A percentile compares a stretch with the other conserved stretches of the same genome.
Conservation (phyloP, 2,329 filamentous ascomycete species). For the Biscogniauxia mediterranea region DNA sequence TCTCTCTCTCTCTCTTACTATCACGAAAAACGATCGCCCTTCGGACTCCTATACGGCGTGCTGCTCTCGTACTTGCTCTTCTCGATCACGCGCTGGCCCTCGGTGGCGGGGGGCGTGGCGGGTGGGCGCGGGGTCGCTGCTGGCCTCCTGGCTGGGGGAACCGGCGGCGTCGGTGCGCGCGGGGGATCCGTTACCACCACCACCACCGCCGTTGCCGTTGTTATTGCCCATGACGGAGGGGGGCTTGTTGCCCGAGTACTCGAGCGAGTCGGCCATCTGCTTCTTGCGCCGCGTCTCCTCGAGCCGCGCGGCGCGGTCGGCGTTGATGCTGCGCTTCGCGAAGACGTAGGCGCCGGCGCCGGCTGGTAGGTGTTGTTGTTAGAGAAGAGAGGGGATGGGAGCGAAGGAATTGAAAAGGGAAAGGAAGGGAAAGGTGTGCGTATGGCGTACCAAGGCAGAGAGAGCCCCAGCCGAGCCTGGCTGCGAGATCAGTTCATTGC, state of each 20-base stretch:
- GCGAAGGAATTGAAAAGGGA: neutral
- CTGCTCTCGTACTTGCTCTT: conserved; percentile 89
- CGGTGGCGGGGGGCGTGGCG: conserved; percentile 75
- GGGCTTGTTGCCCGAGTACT: conserved; percentile 42
- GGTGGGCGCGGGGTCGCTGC: conserved; percentile 80
- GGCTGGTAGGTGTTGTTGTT: conserved; percentile 46
- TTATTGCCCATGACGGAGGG: conserved; percentile 37
- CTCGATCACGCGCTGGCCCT: conserved; percentile 63
- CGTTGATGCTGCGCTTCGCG: conserved; percentile 91
- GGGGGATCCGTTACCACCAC: conserved; percentile 44
- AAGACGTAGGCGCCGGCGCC: conserved; percentile 94
- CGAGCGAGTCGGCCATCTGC: conserved; percentile 54
- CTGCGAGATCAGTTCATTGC: neutral
- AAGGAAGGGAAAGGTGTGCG: conserved; percentile 2
- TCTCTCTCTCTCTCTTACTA: no score
- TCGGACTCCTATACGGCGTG: conserved; percentile 71
- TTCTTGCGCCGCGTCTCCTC: conserved; percentile 66
- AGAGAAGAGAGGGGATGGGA: neutral
- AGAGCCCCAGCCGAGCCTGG: conserved; percentile 86
- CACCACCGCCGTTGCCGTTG: conserved; percentile 21
- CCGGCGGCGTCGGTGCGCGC: conserved; percentile 57
- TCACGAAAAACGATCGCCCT: conserved; percentile 81
- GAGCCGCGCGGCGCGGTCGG: conserved; percentile 73
- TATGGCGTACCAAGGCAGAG: conserved; percentile 70
- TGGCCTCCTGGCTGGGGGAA: conserved; percentile 70